Base-by-base conservation (phyloP, 495 filamentous ascomycete species). In the Massariosphaeria phaeospora region DNA sequence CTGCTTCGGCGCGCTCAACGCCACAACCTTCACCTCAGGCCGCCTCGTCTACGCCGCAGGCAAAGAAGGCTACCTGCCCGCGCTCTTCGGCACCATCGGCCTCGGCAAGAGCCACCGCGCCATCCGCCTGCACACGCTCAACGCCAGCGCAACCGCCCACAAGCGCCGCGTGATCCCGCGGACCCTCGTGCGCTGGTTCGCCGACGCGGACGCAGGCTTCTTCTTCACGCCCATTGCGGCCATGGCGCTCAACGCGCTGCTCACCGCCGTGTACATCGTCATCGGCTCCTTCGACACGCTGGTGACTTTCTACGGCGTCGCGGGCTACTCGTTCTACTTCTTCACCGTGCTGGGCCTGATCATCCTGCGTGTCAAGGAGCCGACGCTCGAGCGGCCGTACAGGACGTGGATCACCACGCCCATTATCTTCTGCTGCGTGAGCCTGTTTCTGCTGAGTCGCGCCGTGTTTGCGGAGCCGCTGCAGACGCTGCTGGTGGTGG, bases 381-480 rank as follows among this genome's bases (percentile, higher is more conserved):
- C 94, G 7, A 72, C 81, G 51, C 75, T 97, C 20, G 89, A 96
- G 67, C 71, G 93, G 20, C 89, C 93, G 1, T 98, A 97, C 70
- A 81, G 79, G 66, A 93, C 89, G 13, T 98, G 94, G 94, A 94
- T 98, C 53, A 85, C 84, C 1, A 97, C 91, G 30, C 93, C 93
- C 2, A 93, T 98, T 39, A 88, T 96, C 43, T 98, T 98, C 67
- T 98, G 93, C 78, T 98, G 93, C 63, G 93, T 98, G 12, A 95
- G 88, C 66, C 66, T 98, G 56, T 98, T 98, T 67, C 69, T 98
- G 59, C 76, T 98, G 23, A 89, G 82, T 57, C 78, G 93, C 44
- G 89, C 89, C 0, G 77, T 97, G 18, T 91, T 97, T 65, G 81
- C 89, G 8, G 82, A 91, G 66, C 93, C 93, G n/a, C 50, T 90